These are phyloP conservation scores for Penicillium thymicola DNA, from an alignment of 2,329 filamentous ascomycete species.

Conservation along the genomic window DNA sequence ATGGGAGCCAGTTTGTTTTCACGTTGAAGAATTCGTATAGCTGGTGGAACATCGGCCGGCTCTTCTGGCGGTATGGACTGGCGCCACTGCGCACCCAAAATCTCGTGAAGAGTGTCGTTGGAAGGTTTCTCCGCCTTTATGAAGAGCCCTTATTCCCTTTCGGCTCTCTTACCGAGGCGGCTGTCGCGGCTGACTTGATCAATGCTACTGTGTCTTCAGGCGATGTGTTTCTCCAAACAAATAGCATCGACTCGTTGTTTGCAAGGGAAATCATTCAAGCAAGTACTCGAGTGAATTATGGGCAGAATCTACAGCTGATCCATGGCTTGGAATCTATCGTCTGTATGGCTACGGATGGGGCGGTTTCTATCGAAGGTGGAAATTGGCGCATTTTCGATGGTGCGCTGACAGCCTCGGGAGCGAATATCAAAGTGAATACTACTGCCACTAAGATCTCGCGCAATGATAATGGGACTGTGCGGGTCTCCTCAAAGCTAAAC, in stretches of 20 bases:
- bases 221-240: slow-evolving; percentile 64
- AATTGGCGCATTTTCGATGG: slow-evolving; percentile 93
- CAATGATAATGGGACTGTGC: slow-evolving; percentile 41
- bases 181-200: slow-evolving; percentile 64
- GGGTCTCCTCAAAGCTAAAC: slow-evolving; percentile 39
- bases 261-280: slow-evolving; percentile 82
- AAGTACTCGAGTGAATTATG: slow-evolving; percentile 90
- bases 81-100: slow-evolving; percentile 71
- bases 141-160: slow-evolving; percentile 81
- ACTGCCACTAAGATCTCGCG: slow-evolving; percentile 60
- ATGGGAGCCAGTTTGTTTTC: slow-evolving; percentile 72
- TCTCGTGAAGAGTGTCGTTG: slow-evolving; percentile 68
- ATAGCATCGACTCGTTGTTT: slow-evolving; percentile 66
- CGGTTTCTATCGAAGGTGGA: slow-evolving; percentile 73
- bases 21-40: slow-evolving; percentile 58
- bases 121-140: slow-evolving; percentile 76
- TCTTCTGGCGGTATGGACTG: slow-evolving; percentile 82
- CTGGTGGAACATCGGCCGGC: slow-evolving; percentile 77
- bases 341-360: slow-evolving; percentile 83
- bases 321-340: slow-evolving; percentile 90
- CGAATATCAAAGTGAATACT: slow-evolving; percentile 63
- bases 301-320: slow-evolving; percentile 78
- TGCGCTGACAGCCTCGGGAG: slow-evolving; percentile 67
- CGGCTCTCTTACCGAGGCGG: slow-evolving; percentile 66
- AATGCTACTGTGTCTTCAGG: slow-evolving; percentile 69